Evolutionary conservation across 192 early-diverging fungal genomes (phyloP), one percentile per base, ranked within the genome.

Genomic region (Coemansia sp.): DNA sequence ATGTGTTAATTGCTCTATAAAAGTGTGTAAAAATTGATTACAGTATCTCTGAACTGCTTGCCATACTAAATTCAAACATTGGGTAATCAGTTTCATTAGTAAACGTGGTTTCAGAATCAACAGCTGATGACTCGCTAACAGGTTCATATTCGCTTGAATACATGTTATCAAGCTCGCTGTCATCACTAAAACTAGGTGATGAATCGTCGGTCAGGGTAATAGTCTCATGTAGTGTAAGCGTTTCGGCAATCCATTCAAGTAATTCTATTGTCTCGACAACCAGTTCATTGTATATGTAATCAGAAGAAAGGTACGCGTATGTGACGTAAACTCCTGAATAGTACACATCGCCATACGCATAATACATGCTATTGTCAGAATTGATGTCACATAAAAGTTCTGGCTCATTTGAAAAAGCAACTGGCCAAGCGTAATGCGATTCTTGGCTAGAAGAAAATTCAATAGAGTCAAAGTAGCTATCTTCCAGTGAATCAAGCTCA

Each of bases 311-410:
- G 9, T 59, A 59, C 0, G 32, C 11, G 26, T 59, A n/a, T 19
- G 57, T 16, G 3, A 19, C 57, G 18, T 41, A 59, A 9, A 59
- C 57, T 39, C 26, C 16, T 6, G 57, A 59, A n/a, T 59, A 59
- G 38, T 40, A 59, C 12, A 59, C 7, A 41, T 41, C 39, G 13
- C n/a, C 57, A 13, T 38, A 40, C 10, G 52, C 52, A 13, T 54
- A 54, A 15, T 54, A 54, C 9, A 54, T 19, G 52, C 19, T 54
- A 15, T 54, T 23, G 26, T 54, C 52, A 26, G 52, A 54, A 26
- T 9, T 26, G 0, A 54, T 41, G 6, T 59, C 39, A n/a, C 57
- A 59, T 40, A 59, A 32, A 59, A 59, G 57, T 19, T 59, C 57
- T 39, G 57, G 57, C 39, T 59, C 57, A 41, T 59, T 59, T 1